A percentile compares a stretch with the other conserved stretches of the same genome.
Conservation (phyloP, 805 yeast species). For the Torulaspora delbrueckii region DNA sequence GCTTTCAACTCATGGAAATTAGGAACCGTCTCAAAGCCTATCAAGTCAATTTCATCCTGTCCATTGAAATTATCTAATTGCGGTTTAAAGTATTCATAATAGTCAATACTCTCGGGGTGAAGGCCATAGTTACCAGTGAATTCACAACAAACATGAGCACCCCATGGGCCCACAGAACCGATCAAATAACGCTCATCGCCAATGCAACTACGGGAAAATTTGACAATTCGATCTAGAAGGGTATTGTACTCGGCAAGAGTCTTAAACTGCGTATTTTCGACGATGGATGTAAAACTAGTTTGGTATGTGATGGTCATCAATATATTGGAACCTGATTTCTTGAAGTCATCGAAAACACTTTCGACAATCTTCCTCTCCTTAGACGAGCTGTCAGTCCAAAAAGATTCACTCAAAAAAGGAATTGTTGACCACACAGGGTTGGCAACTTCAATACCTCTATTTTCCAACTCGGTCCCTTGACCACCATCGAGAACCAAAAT, state of each 20-base stretch:
- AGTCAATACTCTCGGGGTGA: slow-evolving; percentile 27
- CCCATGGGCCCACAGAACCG: slow-evolving; percentile 77
- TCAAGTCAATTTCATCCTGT: slow-evolving; percentile 45
- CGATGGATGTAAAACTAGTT: slow-evolving; percentile 42
- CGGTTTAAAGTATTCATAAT: slow-evolving; percentile 31
- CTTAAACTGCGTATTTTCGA: slow-evolving; percentile 29
- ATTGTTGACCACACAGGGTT: slow-evolving; percentile 60
- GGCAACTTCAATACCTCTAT: slow-evolving; percentile 41
- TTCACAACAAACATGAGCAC: slow-evolving; percentile 64
- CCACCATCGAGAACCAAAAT: slow-evolving; percentile 53
- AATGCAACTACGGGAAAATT: slow-evolving; percentile 23
- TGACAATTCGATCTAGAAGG: slow-evolving; percentile 22
- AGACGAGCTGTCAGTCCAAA: slow-evolving; percentile 26
- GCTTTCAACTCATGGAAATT: slow-evolving; percentile 51
- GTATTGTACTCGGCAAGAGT: slow-evolving; percentile 22
- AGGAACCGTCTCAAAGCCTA: slow-evolving; percentile 77
- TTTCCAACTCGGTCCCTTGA: slow-evolving; percentile 59
- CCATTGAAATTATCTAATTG: slow-evolving; percentile 49
- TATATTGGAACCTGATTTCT: slow-evolving; percentile 51
- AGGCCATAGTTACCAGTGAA: slow-evolving; percentile 62
- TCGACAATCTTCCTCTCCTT: slow-evolving; percentile 40
- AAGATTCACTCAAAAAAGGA: slow-evolving; percentile 38
- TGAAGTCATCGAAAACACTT: slow-evolving; percentile 48
- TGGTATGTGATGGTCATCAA: slow-evolving; percentile 61
- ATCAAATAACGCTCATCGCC: slow-evolving; percentile 27